Evolutionary conservation across 495 filamentous ascomycete genomes (phyloP), one percentile per base, ranked within the genome.

Genomic region (Chaetomium fimeti): DNA sequence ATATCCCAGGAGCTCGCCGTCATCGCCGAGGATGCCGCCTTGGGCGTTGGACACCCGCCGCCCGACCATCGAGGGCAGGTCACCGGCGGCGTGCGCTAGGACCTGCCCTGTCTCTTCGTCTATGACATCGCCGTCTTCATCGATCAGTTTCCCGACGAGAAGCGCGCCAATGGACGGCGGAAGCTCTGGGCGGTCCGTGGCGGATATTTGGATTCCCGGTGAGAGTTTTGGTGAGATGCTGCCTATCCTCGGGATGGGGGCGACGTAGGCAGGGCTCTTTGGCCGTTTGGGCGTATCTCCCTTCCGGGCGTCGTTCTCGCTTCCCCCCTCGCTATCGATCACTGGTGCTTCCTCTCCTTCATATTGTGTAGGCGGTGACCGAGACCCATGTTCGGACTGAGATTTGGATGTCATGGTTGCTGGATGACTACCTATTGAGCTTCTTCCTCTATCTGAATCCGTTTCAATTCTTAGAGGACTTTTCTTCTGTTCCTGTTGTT

Each of bases 61-160:
- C 9, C 80, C 80, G 2, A 81, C 73, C 67, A 82, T 81, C 20
- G 76, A 69, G 16, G 80, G 79, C 13, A 82, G 70, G 60, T 82
- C 80, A 8, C 80, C 80, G 4, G 69, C 78, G 0, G 74, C 78
- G 49, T 74, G 78, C 7, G 78, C 80, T 1, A 81, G 74, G 8
- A 82, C 75, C 57, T 76, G 75, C 4, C 78, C 78, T 0, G 78
- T 75, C 36, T 66, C 67, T 1, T 65, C 68, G 47, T 98, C 75
- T 88, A 97, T 79, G 83, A 97, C 82, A 86, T 91, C 76, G 77
- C 91, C 66, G 81, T 88, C 70, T 81, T 87, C 66, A 81, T 93
- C 66, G 82, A 90, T 75, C 83, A 89, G 75, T 88, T 90, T 66
- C 83, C 88, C 74, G 84, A 87, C 63, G 82, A 94, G 75, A 82